Evolutionary conservation across 1,284 basidiomycete genomes (phyloP).

Genomic region (Heliocybe sulcata): DNA sequence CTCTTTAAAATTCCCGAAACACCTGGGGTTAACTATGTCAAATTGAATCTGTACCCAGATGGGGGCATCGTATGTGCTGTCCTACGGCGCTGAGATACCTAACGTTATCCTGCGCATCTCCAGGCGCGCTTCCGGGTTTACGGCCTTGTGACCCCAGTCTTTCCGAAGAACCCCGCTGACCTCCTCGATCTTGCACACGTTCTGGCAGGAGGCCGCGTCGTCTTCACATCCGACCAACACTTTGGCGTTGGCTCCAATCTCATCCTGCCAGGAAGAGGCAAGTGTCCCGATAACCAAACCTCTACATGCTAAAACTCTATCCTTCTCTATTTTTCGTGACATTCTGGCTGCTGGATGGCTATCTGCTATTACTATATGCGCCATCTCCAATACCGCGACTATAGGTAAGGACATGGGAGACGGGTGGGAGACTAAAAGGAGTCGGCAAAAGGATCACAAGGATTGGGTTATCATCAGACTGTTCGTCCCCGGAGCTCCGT

Average conservation of each 20-base stretch:
- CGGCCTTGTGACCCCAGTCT: slow-evolving; percentile 65
- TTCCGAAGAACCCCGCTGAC: slow-evolving; percentile 42
- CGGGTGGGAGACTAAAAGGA: slow-evolving; percentile 97
- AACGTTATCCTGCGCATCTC: slow-evolving; percentile 8
- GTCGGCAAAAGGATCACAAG: slow-evolving; percentile 70
- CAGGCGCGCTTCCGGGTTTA: slow-evolving; percentile 87
- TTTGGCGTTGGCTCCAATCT: slow-evolving; percentile 91
- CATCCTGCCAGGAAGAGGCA: slow-evolving; percentile 83
- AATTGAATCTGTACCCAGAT: slow-evolving; percentile 94
- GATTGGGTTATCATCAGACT: slow-evolving; percentile 92
- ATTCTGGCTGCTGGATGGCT: neutral
- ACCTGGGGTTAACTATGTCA: slow-evolving; percentile 69
- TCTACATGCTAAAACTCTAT: neutral
- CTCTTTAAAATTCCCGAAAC: slow-evolving; percentile 70
- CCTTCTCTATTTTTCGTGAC: neutral
- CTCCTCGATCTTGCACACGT: slow-evolving; percentile 86
- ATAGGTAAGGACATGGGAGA: slow-evolving; percentile 86
- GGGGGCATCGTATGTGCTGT: slow-evolving; percentile 77
- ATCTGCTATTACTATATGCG: neutral
- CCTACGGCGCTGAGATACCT: slow-evolving; percentile 4
- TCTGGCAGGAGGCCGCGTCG: slow-evolving; percentile 81
- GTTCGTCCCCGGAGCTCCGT: slow-evolving; percentile 36
- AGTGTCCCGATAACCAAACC: slow-evolving; percentile 9
- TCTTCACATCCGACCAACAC: slow-evolving; percentile 85
- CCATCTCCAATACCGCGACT: neutral